Conservation (phyloP, 2,329 filamentous ascomycete species). For the Colletotrichum aenigma region DNA sequence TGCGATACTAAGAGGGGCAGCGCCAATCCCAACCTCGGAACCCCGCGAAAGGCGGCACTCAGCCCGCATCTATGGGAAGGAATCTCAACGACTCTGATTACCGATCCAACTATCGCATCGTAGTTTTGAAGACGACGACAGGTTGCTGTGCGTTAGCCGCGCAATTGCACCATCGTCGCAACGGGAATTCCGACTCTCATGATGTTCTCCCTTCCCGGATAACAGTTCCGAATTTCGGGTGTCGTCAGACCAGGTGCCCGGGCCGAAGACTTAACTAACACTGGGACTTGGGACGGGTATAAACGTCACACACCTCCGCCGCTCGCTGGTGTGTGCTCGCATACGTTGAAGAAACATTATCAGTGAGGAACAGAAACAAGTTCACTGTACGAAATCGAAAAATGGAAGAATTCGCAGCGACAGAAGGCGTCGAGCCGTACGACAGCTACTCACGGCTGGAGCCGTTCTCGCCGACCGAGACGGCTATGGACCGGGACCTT, state of each 20-base stretch:
- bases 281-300: not conserved
- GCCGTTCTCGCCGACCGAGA: conserved; percentile 12
- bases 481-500: conserved; percentile 18
- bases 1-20: not conserved
- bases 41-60: not conserved
- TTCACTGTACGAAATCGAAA: not conserved
- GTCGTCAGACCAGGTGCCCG: not conserved
- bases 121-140: not conserved
- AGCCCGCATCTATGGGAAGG: not conserved
- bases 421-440: conserved; percentile 11
- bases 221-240: conserved; percentile 1
- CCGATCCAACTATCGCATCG: not conserved
- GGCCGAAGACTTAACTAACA: not conserved
- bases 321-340: not conserved
- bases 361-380: not conserved
- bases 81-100: not conserved
- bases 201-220: not conserved
- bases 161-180: not conserved
- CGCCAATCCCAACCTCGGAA: not conserved
- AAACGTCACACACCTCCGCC: conserved; percentile 1
- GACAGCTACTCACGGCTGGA: conserved; percentile 17
- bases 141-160: not conserved
- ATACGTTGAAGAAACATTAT: not conserved
- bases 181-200: not conserved
- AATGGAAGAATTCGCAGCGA: conserved; percentile 2